Percentiles rank a stretch among this genome's conserved stretches.
These are phyloP conservation scores for Dicorynia guianensis DNA, from an alignment of 306 rosid species.

Conservation along the genomic window DNA sequence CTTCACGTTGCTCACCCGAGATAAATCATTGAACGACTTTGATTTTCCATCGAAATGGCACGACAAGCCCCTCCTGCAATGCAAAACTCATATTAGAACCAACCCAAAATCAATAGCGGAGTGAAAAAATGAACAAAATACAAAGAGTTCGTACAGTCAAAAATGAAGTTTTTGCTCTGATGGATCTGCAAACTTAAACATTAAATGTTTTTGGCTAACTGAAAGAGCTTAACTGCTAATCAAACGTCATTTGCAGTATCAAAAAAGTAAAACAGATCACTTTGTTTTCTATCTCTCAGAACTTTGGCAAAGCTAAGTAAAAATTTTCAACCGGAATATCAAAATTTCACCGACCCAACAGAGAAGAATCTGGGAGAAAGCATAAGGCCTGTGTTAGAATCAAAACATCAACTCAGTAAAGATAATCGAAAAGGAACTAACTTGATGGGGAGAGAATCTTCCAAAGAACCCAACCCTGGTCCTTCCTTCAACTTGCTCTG, in stretches of 20 bases:
- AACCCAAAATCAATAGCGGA: conserved; percentile 1
- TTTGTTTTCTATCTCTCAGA: too few relatives aligned
- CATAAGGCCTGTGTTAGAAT: neutral
- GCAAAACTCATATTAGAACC: conserved; percentile 6
- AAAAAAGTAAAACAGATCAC: too few relatives aligned
- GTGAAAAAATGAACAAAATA: neutral
- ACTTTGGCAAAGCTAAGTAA: neutral
- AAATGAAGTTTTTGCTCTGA: too few relatives aligned
- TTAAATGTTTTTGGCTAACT: too few relatives aligned
- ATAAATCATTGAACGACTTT: conserved; percentile 75
- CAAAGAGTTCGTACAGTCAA: neutral
- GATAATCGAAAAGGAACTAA: conserved; percentile 32
- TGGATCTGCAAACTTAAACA: too few relatives aligned
- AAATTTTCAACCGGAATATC: neutral
- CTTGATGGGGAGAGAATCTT: conserved; percentile 95
- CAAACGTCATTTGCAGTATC: too few relatives aligned
- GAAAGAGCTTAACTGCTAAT: too few relatives aligned
- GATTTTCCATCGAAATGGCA: conserved; percentile 87
- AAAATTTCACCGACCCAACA: too few relatives aligned
- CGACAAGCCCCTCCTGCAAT: conserved; percentile 86
- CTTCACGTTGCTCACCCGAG: conserved; percentile 56
- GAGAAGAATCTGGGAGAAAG: neutral
- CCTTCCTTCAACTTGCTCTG: conserved; percentile 59
- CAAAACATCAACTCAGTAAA: neutral
- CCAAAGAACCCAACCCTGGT: conserved; percentile 59